A percentile compares a stretch with the other conserved stretches of the same genome.
Evolutionary conservation across 176 grass and related monocot species (phyloP).

Genomic region (Aegilops speltoides): DNA sequence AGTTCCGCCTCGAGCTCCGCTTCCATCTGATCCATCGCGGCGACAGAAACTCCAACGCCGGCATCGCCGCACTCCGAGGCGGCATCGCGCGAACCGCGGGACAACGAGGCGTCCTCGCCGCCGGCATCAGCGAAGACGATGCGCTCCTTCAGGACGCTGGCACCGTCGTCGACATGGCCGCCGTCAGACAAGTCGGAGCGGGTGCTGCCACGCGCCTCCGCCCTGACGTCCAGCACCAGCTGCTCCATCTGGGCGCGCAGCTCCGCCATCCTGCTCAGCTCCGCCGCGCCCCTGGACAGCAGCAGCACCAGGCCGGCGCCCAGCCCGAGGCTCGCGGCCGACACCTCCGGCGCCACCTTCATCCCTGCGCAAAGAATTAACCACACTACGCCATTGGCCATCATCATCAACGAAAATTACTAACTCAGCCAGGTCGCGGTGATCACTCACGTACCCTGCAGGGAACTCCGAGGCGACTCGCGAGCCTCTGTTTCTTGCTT

Average conservation of each 20-base stretch:
- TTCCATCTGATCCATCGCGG: conserved; percentile 60
- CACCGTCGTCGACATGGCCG: conserved; percentile 4
- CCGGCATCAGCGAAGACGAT: background rate
- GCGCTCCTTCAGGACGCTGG: conserved; percentile 9
- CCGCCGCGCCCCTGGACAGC: conserved; percentile 59
- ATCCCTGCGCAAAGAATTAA: conserved; percentile 41
- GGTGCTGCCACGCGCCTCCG: conserved; percentile 27
- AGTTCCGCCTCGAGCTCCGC: conserved; percentile 72
- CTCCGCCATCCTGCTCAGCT: conserved; percentile 80
- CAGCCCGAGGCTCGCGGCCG: conserved; percentile 69
- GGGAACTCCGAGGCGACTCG: conserved; percentile 14
- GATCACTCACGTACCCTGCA: background rate
- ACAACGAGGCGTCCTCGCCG: background rate
- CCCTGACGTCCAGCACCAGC: conserved; percentile 48
- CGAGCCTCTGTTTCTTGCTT: background rate
- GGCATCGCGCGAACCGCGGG: background rate
- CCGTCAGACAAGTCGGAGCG: conserved; percentile 15
- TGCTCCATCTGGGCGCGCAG: conserved; percentile 77
- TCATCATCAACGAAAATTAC: background rate
- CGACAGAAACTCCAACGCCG: background rate
- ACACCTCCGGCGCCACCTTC: conserved; percentile 41
- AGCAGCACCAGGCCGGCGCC: conserved; percentile 65
- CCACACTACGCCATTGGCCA: background rate
- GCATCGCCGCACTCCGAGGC: background rate
- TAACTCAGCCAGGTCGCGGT: background rate